Percentiles rank a stretch among this genome's conserved stretches.
These are phyloP conservation scores for Coemansia sp. DNA, from an alignment of 192 early-diverging fungal species.

Conservation along the genomic window DNA sequence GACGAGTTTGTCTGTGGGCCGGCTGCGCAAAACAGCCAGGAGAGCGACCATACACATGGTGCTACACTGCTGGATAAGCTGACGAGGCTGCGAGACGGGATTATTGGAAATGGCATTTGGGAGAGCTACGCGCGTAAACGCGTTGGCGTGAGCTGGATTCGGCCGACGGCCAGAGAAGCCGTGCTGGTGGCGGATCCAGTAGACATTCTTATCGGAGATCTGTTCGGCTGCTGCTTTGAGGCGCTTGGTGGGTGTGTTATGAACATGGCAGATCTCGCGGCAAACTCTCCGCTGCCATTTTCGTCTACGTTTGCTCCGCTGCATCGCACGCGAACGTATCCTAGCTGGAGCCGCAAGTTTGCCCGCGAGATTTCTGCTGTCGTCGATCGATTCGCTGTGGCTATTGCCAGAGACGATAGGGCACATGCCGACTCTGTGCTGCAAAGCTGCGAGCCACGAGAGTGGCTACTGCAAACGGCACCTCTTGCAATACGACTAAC, in stretches of 20 bases:
- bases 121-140: conserved; percentile 54
- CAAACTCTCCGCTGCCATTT: conserved; percentile 15
- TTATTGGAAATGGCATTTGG: conserved; percentile 52
- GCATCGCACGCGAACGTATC: conserved; percentile 36
- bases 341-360: conserved; percentile 55
- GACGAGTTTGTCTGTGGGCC: conserved; percentile 29
- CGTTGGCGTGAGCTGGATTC: conserved; percentile 50
- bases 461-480: background rate
- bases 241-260: conserved; percentile 46
- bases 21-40: background rate
- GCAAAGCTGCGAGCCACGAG: background rate
- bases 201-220: conserved; percentile 23
- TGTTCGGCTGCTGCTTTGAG: conserved; percentile 43
- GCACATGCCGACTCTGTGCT: background rate
- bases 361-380: conserved; percentile 50
- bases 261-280: conserved; percentile 10
- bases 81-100: conserved; percentile 30
- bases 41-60: background rate
- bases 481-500: background rate
- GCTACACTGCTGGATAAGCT: conserved; percentile 36
- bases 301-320: conserved; percentile 7
- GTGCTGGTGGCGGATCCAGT: conserved; percentile 19
- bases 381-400: conserved; percentile 13
- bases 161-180: background rate
- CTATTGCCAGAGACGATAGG: background rate